Conservation (phyloP, 2,329 filamentous ascomycete species). For the Trichoderma harzianum region DNA sequence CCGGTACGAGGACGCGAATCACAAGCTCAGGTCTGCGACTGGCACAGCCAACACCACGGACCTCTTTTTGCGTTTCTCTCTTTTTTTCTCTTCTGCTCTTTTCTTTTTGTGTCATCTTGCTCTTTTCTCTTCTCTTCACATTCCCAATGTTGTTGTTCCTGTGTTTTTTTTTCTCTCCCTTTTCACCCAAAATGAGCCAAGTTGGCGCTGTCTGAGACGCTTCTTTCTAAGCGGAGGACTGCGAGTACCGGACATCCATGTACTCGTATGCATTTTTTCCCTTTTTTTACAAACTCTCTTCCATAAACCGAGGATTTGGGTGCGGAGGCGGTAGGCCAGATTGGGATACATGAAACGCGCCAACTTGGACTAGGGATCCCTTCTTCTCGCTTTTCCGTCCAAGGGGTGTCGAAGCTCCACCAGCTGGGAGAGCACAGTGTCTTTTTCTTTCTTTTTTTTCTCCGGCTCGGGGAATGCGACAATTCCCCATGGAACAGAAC, state of each 20-base stretch:
- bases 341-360: constrained; percentile 23
- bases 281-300: not conserved
- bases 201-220: not conserved
- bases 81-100: not conserved
- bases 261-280: not conserved
- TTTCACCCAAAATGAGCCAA: too few species aligned
- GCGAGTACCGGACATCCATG: not conserved
- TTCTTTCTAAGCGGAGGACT: not conserved
- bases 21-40: not conserved
- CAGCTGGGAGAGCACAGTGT: not conserved
- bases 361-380: constrained; percentile 21
- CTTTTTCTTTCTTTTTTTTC: not conserved
- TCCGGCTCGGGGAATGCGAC: not conserved
- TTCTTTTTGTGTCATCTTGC: not conserved
- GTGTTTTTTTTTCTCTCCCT: not conserved
- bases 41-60: not conserved
- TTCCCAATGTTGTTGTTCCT: not conserved
- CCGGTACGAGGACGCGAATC: constrained; percentile 3
- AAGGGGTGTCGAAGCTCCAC: constrained; percentile 16
- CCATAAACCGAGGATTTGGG: constrained; percentile 16
- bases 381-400: constrained; percentile 16
- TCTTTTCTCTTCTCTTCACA: not conserved
- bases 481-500: not conserved
- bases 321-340: constrained; percentile 17
- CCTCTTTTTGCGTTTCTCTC: not conserved